Evolutionary conservation across 2,329 filamentous ascomycete species (phyloP).

Genomic region (Alternaria sp.): DNA sequence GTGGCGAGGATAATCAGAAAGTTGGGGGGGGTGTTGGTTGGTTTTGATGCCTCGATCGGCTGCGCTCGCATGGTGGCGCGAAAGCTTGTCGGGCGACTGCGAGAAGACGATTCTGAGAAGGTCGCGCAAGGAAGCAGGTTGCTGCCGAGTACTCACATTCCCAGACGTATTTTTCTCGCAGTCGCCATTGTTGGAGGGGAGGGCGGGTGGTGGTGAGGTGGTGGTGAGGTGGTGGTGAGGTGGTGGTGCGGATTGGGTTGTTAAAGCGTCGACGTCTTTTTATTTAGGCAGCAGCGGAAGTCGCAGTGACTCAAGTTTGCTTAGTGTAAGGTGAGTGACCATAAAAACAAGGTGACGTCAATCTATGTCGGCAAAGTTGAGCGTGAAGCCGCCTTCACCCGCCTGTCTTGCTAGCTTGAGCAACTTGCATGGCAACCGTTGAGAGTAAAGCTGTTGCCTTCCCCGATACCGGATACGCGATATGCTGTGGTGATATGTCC

Average conservation of each 20-base stretch:
- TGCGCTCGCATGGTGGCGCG: background rate
- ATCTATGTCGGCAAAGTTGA: background rate
- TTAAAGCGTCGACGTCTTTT: background rate
- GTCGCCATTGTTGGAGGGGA: background rate
- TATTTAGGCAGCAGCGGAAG: background rate
- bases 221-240: too few species aligned
- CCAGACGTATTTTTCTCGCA: background rate
- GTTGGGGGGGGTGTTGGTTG: background rate
- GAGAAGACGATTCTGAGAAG: background rate
- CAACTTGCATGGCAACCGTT: background rate
- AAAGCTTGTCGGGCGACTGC: background rate
- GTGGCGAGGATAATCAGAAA: background rate
- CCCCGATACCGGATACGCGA: background rate
- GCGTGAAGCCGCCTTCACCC: background rate
- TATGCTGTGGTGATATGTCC: background rate
- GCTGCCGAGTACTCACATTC: background rate
- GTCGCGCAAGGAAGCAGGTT: background rate
- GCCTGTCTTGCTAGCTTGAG: background rate
- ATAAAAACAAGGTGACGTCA: background rate
- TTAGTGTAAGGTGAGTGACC: background rate
- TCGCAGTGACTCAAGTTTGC: background rate
- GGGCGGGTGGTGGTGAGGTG: background rate
- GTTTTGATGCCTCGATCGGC: background rate
- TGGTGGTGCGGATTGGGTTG: background rate
- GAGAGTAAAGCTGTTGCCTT: background rate